Evolutionary conservation across 768 basidiomycete genomes (phyloP).

Genomic region (Trametes meyenii): DNA sequence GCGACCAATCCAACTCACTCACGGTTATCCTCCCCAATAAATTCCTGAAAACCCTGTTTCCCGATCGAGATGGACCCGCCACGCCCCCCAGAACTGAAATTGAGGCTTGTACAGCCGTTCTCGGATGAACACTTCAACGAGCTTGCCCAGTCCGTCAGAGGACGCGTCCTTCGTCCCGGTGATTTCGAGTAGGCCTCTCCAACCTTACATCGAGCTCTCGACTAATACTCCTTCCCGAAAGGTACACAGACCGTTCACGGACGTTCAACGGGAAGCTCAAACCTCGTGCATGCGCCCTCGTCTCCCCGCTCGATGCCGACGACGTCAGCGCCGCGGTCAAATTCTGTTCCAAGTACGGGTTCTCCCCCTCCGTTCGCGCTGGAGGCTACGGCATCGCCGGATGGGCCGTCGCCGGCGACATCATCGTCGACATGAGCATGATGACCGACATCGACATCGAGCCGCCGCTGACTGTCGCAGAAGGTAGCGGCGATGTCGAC

Average conservation of each 20-base stretch:
- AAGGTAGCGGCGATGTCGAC: slow-evolving; percentile 35
- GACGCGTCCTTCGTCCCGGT: slow-evolving; percentile 22
- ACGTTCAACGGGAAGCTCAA: slow-evolving; percentile 36
- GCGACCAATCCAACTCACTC: not conserved
- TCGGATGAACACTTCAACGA: slow-evolving; percentile 20
- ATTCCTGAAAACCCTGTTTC: not conserved
- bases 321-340: slow-evolving; percentile 79
- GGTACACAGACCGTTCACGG: slow-evolving; percentile 29
- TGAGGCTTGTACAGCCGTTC: not conserved
- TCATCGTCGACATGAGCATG: slow-evolving; percentile 79
- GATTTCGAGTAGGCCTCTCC: slow-evolving; percentile 21
- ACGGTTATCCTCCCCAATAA: not conserved
- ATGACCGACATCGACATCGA: slow-evolving; percentile 73
- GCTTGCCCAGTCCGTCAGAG: slow-evolving; percentile 22
- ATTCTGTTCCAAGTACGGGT: slow-evolving; percentile 71
- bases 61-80: slow-evolving; percentile 3
- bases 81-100: not conserved
- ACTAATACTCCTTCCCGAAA: not conserved
- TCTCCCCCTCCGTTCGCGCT: slow-evolving; percentile 82
- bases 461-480: slow-evolving; percentile 39
- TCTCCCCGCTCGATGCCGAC: slow-evolving; percentile 73
- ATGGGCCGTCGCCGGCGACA: slow-evolving; percentile 85
- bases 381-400: slow-evolving; percentile 93
- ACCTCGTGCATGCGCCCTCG: slow-evolving; percentile 38
- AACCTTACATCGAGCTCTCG: not conserved